A percentile compares a stretch with the other conserved stretches of the same genome.
phyloP scores from a whole-genome alignment of 202 grass and related monocot genomes.

The Panicum hallii region DNA sequence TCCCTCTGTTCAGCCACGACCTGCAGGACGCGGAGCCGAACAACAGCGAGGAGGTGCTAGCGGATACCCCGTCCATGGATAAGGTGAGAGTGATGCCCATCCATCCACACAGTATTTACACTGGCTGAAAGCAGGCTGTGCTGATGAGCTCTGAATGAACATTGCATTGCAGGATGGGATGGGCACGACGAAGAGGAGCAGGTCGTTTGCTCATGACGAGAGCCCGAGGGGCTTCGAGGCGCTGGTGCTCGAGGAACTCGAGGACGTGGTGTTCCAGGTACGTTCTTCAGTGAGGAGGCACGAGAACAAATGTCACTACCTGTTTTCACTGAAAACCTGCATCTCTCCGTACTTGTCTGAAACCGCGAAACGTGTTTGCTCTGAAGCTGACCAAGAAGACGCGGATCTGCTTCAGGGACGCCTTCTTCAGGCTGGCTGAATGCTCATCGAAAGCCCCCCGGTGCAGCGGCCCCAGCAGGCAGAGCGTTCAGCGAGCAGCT shows the following conservation, averaged over 20 bases:
- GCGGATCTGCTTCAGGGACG: slow-evolving; percentile 75
- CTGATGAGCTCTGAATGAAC: neutral
- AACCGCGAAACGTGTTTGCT: slow-evolving; percentile 24
- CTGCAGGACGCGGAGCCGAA: slow-evolving; percentile 34
- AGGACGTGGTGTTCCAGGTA: slow-evolving; percentile 68
- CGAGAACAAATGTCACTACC: neutral
- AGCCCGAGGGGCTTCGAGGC: slow-evolving; percentile 32
- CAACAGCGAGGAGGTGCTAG: slow-evolving; percentile 9
- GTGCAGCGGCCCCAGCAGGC: neutral
- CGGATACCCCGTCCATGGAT: slow-evolving; percentile 10
- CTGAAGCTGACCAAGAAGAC: slow-evolving; percentile 68
- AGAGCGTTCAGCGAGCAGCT: slow-evolving; percentile 20
- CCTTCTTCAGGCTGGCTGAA: slow-evolving; percentile 79
- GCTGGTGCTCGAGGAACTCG: slow-evolving; percentile 64
- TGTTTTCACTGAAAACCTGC: neutral
- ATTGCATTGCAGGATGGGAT: slow-evolving; percentile 32
- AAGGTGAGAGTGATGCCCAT: slow-evolving; percentile 38
- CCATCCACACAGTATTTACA: neutral
- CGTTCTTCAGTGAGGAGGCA: neutral
- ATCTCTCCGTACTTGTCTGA: neutral
- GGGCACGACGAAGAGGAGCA: slow-evolving; percentile 26
- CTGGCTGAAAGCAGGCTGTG: slow-evolving; percentile 5
- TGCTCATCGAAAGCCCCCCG: slow-evolving; percentile 26
- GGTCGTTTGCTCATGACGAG: slow-evolving; percentile 3
- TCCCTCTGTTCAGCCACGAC: slow-evolving; percentile 64